Evolutionary conservation across 2,329 filamentous ascomycete genomes (phyloP), one percentile per base, ranked within the genome.

Genomic region (Pseudogymnoascus sp.): DNA sequence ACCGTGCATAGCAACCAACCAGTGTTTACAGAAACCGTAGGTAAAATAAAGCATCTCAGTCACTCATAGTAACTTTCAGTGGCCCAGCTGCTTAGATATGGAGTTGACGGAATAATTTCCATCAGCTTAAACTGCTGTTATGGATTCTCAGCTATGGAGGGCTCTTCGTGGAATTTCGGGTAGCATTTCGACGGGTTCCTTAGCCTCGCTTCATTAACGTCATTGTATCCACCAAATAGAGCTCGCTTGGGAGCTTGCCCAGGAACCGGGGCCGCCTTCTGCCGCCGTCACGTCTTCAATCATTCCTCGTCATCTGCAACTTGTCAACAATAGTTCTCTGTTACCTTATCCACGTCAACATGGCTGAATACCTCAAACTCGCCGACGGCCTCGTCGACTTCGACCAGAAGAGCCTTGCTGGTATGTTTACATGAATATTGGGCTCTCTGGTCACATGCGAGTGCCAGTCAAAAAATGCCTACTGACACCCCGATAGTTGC

Each of bases 391-490:
- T 9, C 25, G 77, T 90, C 67, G 85, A 91, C 72, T 79, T 90
- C 61, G 78, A 79, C 73, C 85, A 90, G 76, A 79, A 77, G 74
- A 88, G 85, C 74, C 74, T 92, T 62, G 77, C 83, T 64, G 74
- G 88, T 91, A 81, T 64, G 84, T 77, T 36, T 61, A 58, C 57
- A 37, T 58, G 37, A 54, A 54, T 54, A 54, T 54, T 54, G 14
- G 47, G 47, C 47, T 54, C 47, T 54, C 47, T 54, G 58, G 54
- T 57, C 37, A 43, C 58, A 59, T 16, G 43, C 62, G 54, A 67
- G 65, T 60, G 37, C 33, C 41, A 37, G 33, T 57, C 65, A 66
- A 60, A 64, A 67, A 68, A 64, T 59, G 60, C n/a, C 22, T 18
- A 62, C 41, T 62, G 33, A 43, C 37, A 60, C 50, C 38, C 9